Base-by-base conservation (phyloP, 106 monocot species). In the Agapanthus africanus region DNA sequence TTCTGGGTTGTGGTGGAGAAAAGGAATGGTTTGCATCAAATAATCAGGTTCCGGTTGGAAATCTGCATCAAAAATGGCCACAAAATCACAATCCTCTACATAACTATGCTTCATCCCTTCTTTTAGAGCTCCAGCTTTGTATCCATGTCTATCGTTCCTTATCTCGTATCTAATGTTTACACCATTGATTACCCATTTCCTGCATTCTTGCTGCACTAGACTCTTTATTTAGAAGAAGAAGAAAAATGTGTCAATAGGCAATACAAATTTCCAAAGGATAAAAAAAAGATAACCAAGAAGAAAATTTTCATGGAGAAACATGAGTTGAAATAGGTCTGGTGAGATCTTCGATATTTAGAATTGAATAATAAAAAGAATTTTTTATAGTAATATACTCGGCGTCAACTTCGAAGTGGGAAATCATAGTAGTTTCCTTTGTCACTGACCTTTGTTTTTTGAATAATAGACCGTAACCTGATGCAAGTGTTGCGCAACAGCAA, bases 61-160 rank as follows among this genome's bases (percentile, higher is more conserved):
- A 26, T 71, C 71, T 25, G 61, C 71, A 35, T 71, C 71, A 30
- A 71, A 59, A 16, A 71, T 71, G 2, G 71, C 56, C 4, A 71
- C 42, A 31, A 33, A 62, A 30, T 71, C 71, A 11, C 71, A 71
- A 33, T 30, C 0, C 42, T 71, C 31, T n/a, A 71, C 71, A 34
- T 71, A 62, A 22, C 41, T 18, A 62, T 42, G n/a, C 33, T 60
- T 44, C 71, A 71, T 71, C 32, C 60, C 71, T 62, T 44, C 44
- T 31, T 62, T 71, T 18, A 71, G 32, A 54, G 61, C 71, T n/a
- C 46, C 71, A 21, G 71, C 44, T 62, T 71, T 59, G 31, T 59
- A 59, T 28, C 59, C 59, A 11, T 59, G 28, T 32, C 59, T 59
- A 14, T 59, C 32, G 31, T 31, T 14, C 59, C 59, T 28, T 2